Evolutionary conservation across 192 early-diverging fungal genomes (phyloP).

Genomic region (Podila verticillata): DNA sequence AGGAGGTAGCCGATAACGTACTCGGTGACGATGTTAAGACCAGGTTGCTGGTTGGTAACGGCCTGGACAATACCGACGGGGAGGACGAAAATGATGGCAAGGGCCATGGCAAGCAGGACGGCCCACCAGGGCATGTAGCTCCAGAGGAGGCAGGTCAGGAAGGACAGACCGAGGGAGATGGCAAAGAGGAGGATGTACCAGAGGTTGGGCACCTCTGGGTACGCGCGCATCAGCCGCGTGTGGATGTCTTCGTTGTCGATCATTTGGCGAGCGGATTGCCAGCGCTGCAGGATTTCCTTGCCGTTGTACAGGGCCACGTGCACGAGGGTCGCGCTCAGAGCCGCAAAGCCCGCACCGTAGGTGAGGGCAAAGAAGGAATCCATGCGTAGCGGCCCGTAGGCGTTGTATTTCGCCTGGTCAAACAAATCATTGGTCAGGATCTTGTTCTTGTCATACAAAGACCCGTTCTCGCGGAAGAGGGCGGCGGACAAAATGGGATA

Average conservation of each 20-base stretch:
- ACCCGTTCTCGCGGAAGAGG: constrained; percentile 7
- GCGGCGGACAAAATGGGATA: constrained; percentile 41
- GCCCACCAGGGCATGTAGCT: constrained; percentile 60
- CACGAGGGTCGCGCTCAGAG: constrained; percentile 61
- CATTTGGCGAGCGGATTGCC: constrained; percentile 7
- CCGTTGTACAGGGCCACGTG: constrained; percentile 71
- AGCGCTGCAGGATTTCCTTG: constrained; percentile 56
- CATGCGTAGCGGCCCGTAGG: constrained; percentile 52
- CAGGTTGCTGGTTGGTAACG: constrained; percentile 60
- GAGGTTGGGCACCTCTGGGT: constrained; percentile 61
- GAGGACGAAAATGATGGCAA: constrained; percentile 24
- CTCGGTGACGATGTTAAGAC: constrained; percentile 65
- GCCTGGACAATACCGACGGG: constrained; percentile 58
- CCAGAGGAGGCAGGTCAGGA: constrained; percentile 35
- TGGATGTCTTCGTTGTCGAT: constrained; percentile 48
- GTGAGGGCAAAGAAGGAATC: constrained; percentile 55
- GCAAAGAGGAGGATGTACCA: constrained; percentile 58
- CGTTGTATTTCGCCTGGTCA: constrained; percentile 33
- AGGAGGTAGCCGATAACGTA: constrained; percentile 49
- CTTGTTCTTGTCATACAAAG: constrained; percentile 22
- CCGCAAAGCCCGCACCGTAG: constrained; percentile 63
- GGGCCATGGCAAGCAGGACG: constrained; percentile 54
- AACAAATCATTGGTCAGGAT: constrained; percentile 38
- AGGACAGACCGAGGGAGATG: constrained; percentile 30
- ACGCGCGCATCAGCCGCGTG: constrained; percentile 69